Evolutionary conservation across 2,329 filamentous ascomycete genomes (phyloP).

Genomic region (Epichloe sp.): DNA sequence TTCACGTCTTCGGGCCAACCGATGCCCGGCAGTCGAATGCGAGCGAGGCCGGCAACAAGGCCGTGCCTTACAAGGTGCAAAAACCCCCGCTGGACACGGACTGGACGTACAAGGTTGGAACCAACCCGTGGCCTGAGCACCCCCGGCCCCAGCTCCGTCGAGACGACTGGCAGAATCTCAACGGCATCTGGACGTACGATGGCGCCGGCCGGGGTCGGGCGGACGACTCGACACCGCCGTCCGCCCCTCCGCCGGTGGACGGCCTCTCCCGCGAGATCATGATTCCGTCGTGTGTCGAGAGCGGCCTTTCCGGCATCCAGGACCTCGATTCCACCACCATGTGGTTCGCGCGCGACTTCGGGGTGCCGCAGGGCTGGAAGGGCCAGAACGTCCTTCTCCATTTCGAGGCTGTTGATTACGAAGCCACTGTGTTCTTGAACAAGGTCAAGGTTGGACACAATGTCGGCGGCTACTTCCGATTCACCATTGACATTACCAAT

Average conservation of each 20-base stretch:
- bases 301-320: conserved; percentile 36
- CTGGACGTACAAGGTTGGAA: conserved; percentile 40
- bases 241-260: conserved; percentile 10
- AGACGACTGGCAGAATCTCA: conserved; percentile 40
- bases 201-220: conserved; percentile 14
- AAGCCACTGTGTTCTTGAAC: conserved; percentile 46
- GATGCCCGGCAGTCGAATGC: background rate
- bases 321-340: conserved; percentile 26
- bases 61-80: conserved; percentile 22
- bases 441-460: conserved; percentile 37
- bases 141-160: conserved; percentile 43
- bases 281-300: conserved; percentile 31
- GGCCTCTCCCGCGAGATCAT: conserved; percentile 25
- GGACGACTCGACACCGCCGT: background rate
- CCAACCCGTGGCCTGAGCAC: conserved; percentile 42
- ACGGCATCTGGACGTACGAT: conserved; percentile 45
- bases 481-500: conserved; percentile 45
- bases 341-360: conserved; percentile 39
- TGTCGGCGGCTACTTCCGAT: conserved; percentile 48
- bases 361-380: conserved; percentile 33
- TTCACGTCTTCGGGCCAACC: background rate
- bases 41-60: background rate
- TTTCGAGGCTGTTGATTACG: conserved; percentile 46
- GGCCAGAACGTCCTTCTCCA: conserved; percentile 34
- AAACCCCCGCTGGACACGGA: conserved; percentile 34